Base-by-base conservation (phyloP, 345 rosid species). In the Melaleuca quinquenervia region DNA sequence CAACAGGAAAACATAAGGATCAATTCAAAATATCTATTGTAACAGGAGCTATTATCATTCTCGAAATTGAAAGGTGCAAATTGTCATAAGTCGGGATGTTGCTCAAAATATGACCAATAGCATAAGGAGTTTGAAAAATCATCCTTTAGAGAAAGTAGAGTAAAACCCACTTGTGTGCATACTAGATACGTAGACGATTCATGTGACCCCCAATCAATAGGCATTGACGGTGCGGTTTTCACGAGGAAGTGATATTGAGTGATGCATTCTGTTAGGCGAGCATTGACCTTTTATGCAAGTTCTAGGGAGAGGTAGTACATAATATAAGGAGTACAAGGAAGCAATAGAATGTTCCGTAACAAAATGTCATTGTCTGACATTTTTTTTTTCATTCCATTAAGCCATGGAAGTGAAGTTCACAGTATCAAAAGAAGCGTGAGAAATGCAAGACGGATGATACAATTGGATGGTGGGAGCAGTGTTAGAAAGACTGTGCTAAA, bases 211-310 rank as follows among this genome's bases (percentile, higher is more conserved):
- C 60, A 21, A 22, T 22, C 12, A 2, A 54, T 54, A 54, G 60
- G 60, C n/a, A 54, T 54, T 21, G 60, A 54, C 22, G 22, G 22
- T 9, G 11, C 12, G 11, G 0, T 22, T 21, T 21, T 41, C 11
- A 12, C 60, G 22, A 54, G 60, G 13, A 54, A 54, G 24, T 22
- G 60, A 54, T 54, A 54, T 26, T 22, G 60, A 54, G 60, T 54
- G n/a, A 54, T 0, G 3, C 60, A 54, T 54, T 54, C 0, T 54
- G 6, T 54, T 54, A 9, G n/a, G 13, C 14, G 26, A 26, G 16
- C 64, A 26, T 56, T 5, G 64, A 56, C 16, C 29, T 56, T 56
- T 26, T 56, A 56, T 26, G 7, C 12, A 56, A 56, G 29, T 11
- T 29, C 29, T 56, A 56, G 29, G 64, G 64, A 56, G 15, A 26